A percentile compares a stretch with the other conserved stretches of the same genome.
Evolutionary conservation across 2,329 filamentous ascomycete species (phyloP).

Genomic region (Neoascochyta sp.): DNA sequence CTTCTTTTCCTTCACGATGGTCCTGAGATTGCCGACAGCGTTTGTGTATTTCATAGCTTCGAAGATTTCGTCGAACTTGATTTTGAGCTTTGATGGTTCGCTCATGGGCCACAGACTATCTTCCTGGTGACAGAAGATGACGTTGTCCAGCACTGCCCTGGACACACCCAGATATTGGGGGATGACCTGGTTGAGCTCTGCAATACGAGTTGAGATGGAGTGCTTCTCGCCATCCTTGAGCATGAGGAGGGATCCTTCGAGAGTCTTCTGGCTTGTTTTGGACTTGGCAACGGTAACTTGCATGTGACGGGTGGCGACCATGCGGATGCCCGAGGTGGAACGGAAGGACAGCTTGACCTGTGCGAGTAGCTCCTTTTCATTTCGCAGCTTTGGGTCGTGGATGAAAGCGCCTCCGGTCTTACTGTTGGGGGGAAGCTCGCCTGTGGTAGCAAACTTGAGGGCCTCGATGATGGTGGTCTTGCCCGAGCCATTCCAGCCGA

Average conservation of each 20-base stretch:
- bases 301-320: constrained; percentile 79
- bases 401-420: constrained; percentile 86
- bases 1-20: constrained; percentile 76
- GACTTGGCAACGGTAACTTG: constrained; percentile 85
- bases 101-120: constrained; percentile 97
- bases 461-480: constrained; percentile 99
- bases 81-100: constrained; percentile 79
- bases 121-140: constrained; percentile 98
- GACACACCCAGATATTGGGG: constrained; percentile 86
- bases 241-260: constrained; percentile 76
- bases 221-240: constrained; percentile 75
- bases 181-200: constrained; percentile 78
- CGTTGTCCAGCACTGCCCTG: constrained; percentile 81
- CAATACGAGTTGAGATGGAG: constrained; percentile 73
- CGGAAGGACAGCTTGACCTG: constrained; percentile 89
- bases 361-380: constrained; percentile 83
- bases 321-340: constrained; percentile 70
- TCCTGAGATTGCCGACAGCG: constrained; percentile 91
- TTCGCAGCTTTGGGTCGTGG: constrained; percentile 89
- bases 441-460: constrained; percentile 95
- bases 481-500: constrained; percentile 94
- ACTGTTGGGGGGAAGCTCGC: constrained; percentile 86
- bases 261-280: constrained; percentile 70
- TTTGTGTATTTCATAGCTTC: constrained; percentile 96
- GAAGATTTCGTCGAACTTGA: constrained; percentile 95